Conservation (phyloP, 1,284 basidiomycete genomes). For the Peniophora sp. region DNA sequence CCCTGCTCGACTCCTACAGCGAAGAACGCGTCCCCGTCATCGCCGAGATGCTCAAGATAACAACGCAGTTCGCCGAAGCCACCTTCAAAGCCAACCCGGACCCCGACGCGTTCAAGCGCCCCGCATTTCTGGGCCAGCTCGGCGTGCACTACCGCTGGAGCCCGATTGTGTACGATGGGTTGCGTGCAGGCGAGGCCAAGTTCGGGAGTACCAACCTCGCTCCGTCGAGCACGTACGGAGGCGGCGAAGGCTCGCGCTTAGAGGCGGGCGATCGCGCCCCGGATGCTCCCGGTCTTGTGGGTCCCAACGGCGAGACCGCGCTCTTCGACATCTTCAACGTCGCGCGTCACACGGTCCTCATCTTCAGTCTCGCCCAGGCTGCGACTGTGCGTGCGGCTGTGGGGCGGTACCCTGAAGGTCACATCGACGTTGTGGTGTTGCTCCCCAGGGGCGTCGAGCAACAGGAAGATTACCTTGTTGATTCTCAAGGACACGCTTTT, state of each 20-base stretch:
- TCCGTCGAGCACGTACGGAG: constrained; percentile 6
- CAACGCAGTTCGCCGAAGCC: constrained; percentile 2
- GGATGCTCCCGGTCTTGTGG: constrained; percentile 12
- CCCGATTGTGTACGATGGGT: constrained; percentile 21
- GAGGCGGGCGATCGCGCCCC: constrained; percentile 20
- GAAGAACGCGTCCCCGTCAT: constrained; percentile 16
- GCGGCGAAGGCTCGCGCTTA: constrained; percentile 5
- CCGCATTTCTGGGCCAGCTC: constrained; percentile 17
- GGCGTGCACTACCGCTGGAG: constrained; percentile 27
- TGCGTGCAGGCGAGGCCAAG: constrained; percentile 1
- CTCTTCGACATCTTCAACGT: not conserved
- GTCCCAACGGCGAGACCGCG: not conserved
- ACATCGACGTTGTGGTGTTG: not conserved
- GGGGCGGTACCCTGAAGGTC: not conserved
- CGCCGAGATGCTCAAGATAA: constrained; percentile 13
- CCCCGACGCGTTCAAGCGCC: constrained; percentile 4
- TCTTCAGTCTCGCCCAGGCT: not conserved
- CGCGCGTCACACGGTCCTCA: not conserved
- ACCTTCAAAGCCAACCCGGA: constrained; percentile 1
- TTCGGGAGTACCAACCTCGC: constrained; percentile 6
- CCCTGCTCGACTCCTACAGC: constrained; percentile 13
- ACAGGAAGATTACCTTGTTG: not conserved
- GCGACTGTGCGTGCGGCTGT: not conserved
- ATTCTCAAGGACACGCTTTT: constrained; percentile 3
- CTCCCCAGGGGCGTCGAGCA: too few species aligned